Evolutionary conservation across 2,329 filamentous ascomycete genomes (phyloP).

Genomic region (Aspergillus sp.): DNA sequence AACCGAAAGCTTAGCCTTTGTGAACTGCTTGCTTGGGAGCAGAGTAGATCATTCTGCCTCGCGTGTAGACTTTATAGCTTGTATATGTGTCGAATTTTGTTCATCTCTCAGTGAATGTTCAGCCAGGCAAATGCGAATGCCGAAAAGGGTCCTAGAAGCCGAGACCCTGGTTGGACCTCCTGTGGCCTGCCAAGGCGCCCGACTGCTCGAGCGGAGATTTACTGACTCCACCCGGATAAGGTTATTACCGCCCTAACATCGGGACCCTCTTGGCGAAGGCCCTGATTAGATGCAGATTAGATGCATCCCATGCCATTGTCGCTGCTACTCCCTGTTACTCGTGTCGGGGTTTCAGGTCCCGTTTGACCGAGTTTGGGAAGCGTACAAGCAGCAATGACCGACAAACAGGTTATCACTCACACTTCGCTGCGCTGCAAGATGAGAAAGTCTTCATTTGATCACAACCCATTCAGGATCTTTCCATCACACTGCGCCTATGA

Average conservation of each 20-base stretch:
- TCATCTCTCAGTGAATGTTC: too few relatives aligned
- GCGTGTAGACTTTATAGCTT: neutral
- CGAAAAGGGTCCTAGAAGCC: neutral
- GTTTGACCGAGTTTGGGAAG: too few relatives aligned
- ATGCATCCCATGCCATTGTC: neutral
- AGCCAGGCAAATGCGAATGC: neutral
- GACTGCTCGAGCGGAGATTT: neutral
- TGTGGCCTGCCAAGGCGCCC: neutral
- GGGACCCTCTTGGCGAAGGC: neutral
- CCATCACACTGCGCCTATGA: neutral
- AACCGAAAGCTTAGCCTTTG: neutral
- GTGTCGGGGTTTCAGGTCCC: too few relatives aligned
- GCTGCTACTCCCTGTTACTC: too few relatives aligned
- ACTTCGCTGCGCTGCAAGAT: neutral
- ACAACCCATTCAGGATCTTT: neutral
- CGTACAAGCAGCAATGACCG: too few relatives aligned
- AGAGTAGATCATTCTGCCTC: neutral
- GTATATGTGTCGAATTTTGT: neutral
- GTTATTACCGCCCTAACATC: slow-evolving; percentile 1
- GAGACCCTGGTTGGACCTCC: neutral
- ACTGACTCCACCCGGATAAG: slow-evolving; percentile 3
- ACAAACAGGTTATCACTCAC: too few relatives aligned
- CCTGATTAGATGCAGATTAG: neutral
- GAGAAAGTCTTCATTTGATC: neutral
- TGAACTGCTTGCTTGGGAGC: too few relatives aligned